Percentiles rank a stretch among this genome's conserved stretches.
phyloP scores from a whole-genome alignment of 371 early-diverging fungal species.

The Apophysomyces variabilis region DNA sequence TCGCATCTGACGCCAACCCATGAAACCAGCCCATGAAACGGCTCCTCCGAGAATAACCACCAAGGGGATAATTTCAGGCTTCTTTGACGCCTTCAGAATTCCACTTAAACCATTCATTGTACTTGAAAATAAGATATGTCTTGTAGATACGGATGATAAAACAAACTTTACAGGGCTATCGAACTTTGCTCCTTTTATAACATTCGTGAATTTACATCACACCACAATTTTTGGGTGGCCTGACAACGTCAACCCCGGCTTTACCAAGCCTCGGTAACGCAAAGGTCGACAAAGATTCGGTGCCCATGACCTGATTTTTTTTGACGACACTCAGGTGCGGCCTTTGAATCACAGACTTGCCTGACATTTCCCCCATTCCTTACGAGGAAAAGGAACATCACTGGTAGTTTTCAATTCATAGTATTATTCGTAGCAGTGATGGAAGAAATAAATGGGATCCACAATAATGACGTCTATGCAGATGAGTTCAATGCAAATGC shows the following conservation, averaged over 20 bases:
- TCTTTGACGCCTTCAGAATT: conserved; percentile 32
- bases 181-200: conserved; percentile 8
- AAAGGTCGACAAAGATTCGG: background rate
- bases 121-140: background rate
- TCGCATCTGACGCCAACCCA: conserved; percentile 30
- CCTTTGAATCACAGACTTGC: too few relatives aligned
- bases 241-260: background rate
- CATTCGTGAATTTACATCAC: conserved; percentile 7
- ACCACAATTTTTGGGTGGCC: conserved; percentile 1
- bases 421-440: too few relatives aligned
- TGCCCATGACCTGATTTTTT: background rate
- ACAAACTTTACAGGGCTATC: too few relatives aligned
- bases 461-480: too few relatives aligned
- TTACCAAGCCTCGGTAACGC: conserved; percentile 4
- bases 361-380: too few relatives aligned
- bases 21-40: conserved; percentile 30
- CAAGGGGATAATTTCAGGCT: conserved; percentile 45
- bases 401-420: too few relatives aligned
- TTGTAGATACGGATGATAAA: background rate
- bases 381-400: too few relatives aligned
- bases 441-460: too few relatives aligned
- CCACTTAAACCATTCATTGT: conserved; percentile 22
- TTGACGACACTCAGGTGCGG: too few relatives aligned
- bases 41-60: conserved; percentile 35
- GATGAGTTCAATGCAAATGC: too few relatives aligned